phyloP scores from a whole-genome alignment of 202 grass and related monocot genomes.

The Digitaria exilis region DNA sequence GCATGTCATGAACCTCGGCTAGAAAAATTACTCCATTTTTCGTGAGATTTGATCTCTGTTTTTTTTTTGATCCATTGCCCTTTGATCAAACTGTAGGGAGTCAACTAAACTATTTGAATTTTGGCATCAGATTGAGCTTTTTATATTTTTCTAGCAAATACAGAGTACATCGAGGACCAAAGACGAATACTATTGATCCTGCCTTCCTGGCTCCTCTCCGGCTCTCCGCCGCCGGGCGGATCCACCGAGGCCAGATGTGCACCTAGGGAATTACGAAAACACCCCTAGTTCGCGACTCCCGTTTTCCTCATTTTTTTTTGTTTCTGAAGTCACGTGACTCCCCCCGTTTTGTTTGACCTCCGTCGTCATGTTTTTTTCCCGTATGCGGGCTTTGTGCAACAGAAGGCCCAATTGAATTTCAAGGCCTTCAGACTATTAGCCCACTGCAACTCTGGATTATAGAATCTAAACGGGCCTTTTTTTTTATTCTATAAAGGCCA shows the following conservation, averaged over 20 bases:
- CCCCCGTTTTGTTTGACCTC: background rate
- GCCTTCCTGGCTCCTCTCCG: background rate
- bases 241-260: conserved; percentile 35
- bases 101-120: background rate
- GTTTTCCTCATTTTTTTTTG: no score
- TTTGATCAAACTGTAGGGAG: background rate
- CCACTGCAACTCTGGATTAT: no score
- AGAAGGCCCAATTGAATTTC: background rate
- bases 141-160: background rate
- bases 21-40: background rate
- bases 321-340: no score
- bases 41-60: background rate
- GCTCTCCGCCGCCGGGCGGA: conserved; percentile 38
- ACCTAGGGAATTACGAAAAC: background rate
- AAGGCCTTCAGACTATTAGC: no score
- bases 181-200: background rate
- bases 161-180: background rate
- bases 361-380: no score
- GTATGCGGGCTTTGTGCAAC: background rate
- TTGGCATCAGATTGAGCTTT: no score
- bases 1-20: no score
- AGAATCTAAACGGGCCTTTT: no score
- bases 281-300: background rate
- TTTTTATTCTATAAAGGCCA: no score
- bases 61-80: background rate